A percentile compares a stretch with the other conserved stretches of the same genome.
Evolutionary conservation across 2,329 filamentous ascomycete genomes (phyloP).

Genomic region (Sclerotinia glacialis): DNA sequence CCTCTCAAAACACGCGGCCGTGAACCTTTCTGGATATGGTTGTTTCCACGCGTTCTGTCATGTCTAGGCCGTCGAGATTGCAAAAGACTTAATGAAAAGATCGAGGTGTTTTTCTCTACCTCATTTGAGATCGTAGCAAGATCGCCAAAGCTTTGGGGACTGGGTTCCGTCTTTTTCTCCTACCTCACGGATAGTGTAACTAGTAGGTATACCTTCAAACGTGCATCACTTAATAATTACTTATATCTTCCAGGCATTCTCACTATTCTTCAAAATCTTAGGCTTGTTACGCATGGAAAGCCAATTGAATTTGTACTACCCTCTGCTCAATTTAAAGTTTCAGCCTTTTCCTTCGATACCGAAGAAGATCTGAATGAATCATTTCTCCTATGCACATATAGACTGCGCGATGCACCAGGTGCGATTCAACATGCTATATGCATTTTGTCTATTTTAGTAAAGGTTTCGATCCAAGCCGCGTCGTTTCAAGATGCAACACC

Average conservation of each 20-base stretch:
- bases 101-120: constrained; percentile 53
- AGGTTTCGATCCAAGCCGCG: constrained; percentile 34
- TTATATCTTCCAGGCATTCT: constrained; percentile 31
- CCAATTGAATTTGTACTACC: constrained; percentile 30
- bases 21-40: constrained; percentile 65
- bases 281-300: constrained; percentile 24
- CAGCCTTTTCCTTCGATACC: constrained; percentile 20
- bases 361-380: constrained; percentile 8
- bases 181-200: constrained; percentile 48
- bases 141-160: constrained; percentile 49
- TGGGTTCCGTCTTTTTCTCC: constrained; percentile 45
- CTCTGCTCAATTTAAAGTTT: constrained; percentile 26
- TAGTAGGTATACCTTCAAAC: constrained; percentile 29
- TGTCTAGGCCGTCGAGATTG: constrained; percentile 55
- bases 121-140: constrained; percentile 48
- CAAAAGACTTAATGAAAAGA: constrained; percentile 47
- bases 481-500: constrained; percentile 33
- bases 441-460: constrained; percentile 35
- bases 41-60: constrained; percentile 56
- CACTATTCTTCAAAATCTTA: constrained; percentile 30
- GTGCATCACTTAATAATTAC: constrained; percentile 8
- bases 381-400: constrained; percentile 32
- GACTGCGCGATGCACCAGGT: constrained; percentile 27
- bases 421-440: constrained; percentile 34
- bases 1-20: constrained; percentile 51